Conservation (phyloP, 1,284 basidiomycete genomes). For the Erythrobasidium hasegawianum region DNA sequence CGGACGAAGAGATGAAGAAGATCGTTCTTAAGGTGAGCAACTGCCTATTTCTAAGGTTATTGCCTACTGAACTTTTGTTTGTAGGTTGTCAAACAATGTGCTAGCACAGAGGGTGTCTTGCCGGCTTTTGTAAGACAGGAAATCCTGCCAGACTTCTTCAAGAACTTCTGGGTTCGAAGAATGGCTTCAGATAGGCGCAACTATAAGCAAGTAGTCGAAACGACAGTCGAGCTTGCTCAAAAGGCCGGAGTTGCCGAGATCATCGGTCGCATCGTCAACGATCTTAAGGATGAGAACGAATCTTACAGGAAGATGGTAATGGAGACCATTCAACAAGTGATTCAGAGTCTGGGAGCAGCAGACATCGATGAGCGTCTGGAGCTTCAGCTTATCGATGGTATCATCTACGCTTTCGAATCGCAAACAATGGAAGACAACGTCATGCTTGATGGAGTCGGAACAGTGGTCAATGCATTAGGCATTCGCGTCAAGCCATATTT, state of each 20-base stretch:
- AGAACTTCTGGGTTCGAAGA: slow-evolving; percentile 76
- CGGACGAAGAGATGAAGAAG: slow-evolving; percentile 99
- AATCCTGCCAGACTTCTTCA: slow-evolving; percentile 99
- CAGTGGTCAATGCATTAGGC: slow-evolving; percentile 90
- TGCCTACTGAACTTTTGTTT: neutral
- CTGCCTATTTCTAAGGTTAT: neutral
- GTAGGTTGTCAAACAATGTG: slow-evolving; percentile 91
- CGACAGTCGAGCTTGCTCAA: slow-evolving; percentile 94
- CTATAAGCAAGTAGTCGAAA: slow-evolving; percentile 96
- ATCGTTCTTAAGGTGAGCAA: slow-evolving; percentile 74
- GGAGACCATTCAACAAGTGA: slow-evolving; percentile 98
- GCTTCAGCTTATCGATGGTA: slow-evolving; percentile 89
- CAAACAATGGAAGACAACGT: slow-evolving; percentile 98
- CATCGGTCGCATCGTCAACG: slow-evolving; percentile 89
- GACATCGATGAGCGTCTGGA: slow-evolving; percentile 96
- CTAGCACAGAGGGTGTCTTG: slow-evolving; percentile 93
- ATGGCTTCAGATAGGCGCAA: slow-evolving; percentile 95
- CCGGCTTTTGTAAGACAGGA: slow-evolving; percentile 92
- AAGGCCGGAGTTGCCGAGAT: slow-evolving; percentile 96
- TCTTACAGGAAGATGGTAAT: slow-evolving; percentile 99
- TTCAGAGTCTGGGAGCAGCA: slow-evolving; percentile 84
- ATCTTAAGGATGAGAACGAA: slow-evolving; percentile 76
- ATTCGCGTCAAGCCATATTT: slow-evolving; percentile 98
- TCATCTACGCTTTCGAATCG: slow-evolving; percentile 99
- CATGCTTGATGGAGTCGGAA: slow-evolving; percentile 98